Base-by-base conservation (phyloP, 192 early-diverging fungal genomes). In the Gryganskiella cystojenkinii region DNA sequence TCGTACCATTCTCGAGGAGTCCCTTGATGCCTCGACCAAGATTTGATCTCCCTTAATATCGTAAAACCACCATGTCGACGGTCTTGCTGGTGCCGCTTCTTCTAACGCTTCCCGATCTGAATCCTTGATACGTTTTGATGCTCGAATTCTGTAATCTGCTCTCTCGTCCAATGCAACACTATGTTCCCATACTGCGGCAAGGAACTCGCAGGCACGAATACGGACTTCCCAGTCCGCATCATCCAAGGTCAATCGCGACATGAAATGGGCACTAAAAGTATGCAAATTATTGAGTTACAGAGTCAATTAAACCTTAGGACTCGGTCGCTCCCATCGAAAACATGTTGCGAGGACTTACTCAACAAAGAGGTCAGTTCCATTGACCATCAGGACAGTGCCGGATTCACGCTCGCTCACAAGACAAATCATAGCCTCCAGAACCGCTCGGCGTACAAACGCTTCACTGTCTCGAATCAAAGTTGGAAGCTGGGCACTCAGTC, bases 211-310 rank as follows among this genome's bases (percentile, higher is more conserved):
- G 0, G 70, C 83, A 4, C 80, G 65, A 25, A 88, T 83, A 27
- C 80, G 61, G 33, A 86, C 85, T 37, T 86, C 83, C 59, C 78
- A 82, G 50, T 88, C 87, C 15, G 78, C 61, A 70, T 86, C 87
- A 54, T 88, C 78, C 45, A 88, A 56, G 2, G 76, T 82, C 3
- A 84, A 34, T 25, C 65, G 74, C 6, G 67, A 54, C 67, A 87
- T 81, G 40, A 82, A 66, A 1, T 20, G 25, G 0, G 79, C 67
- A 54, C 86, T 87, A 78, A 14, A 35, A 43, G n/a, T n/a, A n/a
- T n/a, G n/a, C n/a, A n/a, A n/a, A n/a, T n/a, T n/a, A n/a, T n/a
- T n/a, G n/a, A n/a, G n/a, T n/a, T n/a, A n/a, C n/a, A n/a, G n/a
- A n/a, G n/a, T n/a, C n/a, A n/a, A n/a, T n/a, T n/a, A n/a, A n/a